Percentiles rank a stretch among this genome's conserved stretches.
Conservation (phyloP, 1,284 basidiomycete species). For the Tetrapyrgos nigripes region DNA sequence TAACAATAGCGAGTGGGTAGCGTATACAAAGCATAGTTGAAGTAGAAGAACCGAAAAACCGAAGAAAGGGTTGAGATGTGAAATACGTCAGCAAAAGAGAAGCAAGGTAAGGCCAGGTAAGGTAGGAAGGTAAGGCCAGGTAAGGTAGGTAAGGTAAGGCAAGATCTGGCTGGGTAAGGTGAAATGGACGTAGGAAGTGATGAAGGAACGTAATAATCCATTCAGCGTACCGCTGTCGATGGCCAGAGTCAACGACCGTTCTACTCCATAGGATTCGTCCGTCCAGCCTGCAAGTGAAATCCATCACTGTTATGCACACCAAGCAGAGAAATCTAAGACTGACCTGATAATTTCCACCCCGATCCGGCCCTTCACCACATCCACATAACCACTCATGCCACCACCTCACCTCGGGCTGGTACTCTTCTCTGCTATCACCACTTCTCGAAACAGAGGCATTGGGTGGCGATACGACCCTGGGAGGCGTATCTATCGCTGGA, state of each 20-base stretch:
- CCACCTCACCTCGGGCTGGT: conserved; percentile 58
- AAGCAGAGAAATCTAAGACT: conserved; percentile 27
- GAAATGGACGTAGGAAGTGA: neutral
- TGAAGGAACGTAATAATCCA: conserved; percentile 51
- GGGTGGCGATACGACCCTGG: conserved; percentile 47
- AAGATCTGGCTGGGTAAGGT: too few species aligned
- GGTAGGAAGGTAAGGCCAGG: too few species aligned
- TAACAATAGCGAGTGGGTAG: too few species aligned
- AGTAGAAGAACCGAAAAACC: neutral
- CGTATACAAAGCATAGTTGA: neutral
- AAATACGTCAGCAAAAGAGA: too few species aligned
- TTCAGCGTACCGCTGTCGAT: too few species aligned
- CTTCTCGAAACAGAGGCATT: conserved; percentile 27
- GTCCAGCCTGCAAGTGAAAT: conserved; percentile 59
- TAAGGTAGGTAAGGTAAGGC: too few species aligned
- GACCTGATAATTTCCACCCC: conserved; percentile 76
- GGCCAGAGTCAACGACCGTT: neutral
- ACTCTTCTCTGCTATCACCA: conserved; percentile 31
- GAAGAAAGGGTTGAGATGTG: too few species aligned
- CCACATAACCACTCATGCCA: conserved; percentile 88
- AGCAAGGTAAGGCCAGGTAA: too few species aligned
- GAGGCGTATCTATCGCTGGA: conserved; percentile 43
- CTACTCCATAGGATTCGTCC: conserved; percentile 79
- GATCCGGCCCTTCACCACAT: conserved; percentile 70
- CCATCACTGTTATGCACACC: conserved; percentile 1